Base-by-base conservation (phyloP, 2,329 filamentous ascomycete genomes). In the Bipolaris gigantea region DNA sequence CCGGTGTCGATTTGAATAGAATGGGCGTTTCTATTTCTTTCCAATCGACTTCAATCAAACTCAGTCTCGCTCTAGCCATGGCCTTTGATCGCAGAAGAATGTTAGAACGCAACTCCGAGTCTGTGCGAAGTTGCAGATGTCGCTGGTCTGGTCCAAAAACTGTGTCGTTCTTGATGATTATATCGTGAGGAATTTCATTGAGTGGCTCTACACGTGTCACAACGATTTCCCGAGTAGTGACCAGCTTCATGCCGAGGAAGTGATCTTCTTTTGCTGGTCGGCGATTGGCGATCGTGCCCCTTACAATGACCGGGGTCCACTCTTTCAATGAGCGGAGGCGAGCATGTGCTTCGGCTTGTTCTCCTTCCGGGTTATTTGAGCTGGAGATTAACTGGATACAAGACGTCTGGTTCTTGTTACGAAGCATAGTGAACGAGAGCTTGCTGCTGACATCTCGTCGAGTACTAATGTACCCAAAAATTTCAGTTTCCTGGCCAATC, bases 1-100 rank as follows among this genome's bases (percentile, higher is more conserved):
- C 94, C 0, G 94, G 91, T 0, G 94, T 99, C 0, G 94, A 97
- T 74, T 97, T 99, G 83, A 99, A 99, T 0, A 99, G 81, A 4
- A 97, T 78, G 0, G 94, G 94, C 0, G 94, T 99, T 72, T 99
- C 94, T 30, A 97, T 83, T 62, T 97, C 89, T 11, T 83, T 79
- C 66, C 92, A 93, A 23, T 81, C 79, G 5, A 79, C 72, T 15
- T 65, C 60, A 21, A 81, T 77, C 30, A 92, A 77, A 50, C 82
- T 79, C 8, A 79, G 68, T 41, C 81, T 80, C 58, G 80, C 85
- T 30, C 80, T 75, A 53, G 80, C 79, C 4, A 78, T 79, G 4
- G 88, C 80, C 60, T 80, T 78, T 21, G 85, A 81, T n/a, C 95
- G 85, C 59, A 93, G 87, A 1, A 79, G 72, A 2, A 99, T 80